Evolutionary conservation across 768 basidiomycete species (phyloP), one percentile per base, ranked within the genome.

Genomic region (Cystofilobasidium macerans): DNA sequence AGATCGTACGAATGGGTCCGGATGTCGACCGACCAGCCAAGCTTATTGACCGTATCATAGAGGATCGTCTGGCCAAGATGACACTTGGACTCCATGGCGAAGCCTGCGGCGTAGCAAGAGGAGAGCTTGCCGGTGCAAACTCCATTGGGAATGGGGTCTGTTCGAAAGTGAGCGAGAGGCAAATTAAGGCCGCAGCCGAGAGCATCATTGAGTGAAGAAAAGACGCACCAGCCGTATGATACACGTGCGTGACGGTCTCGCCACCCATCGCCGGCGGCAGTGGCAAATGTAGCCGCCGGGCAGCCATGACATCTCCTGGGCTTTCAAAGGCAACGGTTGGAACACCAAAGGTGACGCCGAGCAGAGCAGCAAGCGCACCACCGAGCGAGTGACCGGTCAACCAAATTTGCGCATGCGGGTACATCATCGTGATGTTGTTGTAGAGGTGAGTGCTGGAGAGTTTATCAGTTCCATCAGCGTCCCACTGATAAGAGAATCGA

Each of bases 251-350:
- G 47, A 94, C 54, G 5, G 47, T 51, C 43, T 76, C 38, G 68
- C 75, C 43, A 69, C 73, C 69, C 62, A 74, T 71, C 5, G 72
- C 75, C n/a, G 91, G 90, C 2, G 92, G 89, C 11, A 84, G 80
- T 2, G 93, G 91, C 4, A 98, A 83, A 74, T 97, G 92, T 18
- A 97, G 79, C 26, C 94, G 81, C 3, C 78, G 76, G 0, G 92
- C 83, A 2, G 93, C 84, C 70, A 91, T 79, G 72, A 79, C 83
- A 70, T 97, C 94, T 18, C 89, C 91, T 0, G 89, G 90, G 0
- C 89, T 82, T 78, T 95, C 91, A 72, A 94, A 93, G 0, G 89
- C 82, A 14, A 99, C 88, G 20, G 87, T 87, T 0, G 94, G 94
- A 4, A 80, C 84, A n/a, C 94, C 94, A 72, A 97, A 99, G 0